phyloP scores from a whole-genome alignment of 257 asterid genomes.

The Ehretia macrophylla region DNA sequence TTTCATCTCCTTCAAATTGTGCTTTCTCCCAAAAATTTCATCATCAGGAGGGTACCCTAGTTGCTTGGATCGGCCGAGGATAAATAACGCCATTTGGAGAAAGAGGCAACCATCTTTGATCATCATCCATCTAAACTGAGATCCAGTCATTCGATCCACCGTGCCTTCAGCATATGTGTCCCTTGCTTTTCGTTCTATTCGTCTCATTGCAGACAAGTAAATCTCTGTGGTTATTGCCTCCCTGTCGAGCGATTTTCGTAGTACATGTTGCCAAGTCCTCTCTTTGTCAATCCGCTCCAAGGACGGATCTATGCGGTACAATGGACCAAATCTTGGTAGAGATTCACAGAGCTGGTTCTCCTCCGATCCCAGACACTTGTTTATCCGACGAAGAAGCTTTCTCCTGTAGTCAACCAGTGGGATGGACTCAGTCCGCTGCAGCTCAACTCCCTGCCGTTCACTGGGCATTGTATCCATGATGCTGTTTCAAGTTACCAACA shows the following conservation, averaged over 20 bases:
- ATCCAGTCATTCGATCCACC: no score
- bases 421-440: background rate
- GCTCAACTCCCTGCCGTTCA: background rate
- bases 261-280: conserved; percentile 12
- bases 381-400: conserved; percentile 4
- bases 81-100: conserved; percentile 11
- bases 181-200: conserved; percentile 13
- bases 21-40: conserved; percentile 1
- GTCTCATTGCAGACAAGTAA: conserved; percentile 3
- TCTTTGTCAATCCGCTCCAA: background rate
- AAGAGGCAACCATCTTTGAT: conserved; percentile 22
- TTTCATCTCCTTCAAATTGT: background rate
- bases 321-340: conserved; percentile 14
- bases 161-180: no score
- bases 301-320: background rate
- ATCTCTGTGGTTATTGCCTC: background rate
- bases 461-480: background rate
- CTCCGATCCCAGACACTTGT: background rate
- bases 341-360: background rate
- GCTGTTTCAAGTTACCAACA: no score
- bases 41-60: conserved; percentile 8
- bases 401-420: background rate
- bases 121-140: no score
- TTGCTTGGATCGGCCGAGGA: conserved; percentile 18
- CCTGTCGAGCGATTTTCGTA: background rate